Conservation (phyloP, 2,329 filamentous ascomycete genomes). For the Zopfia rhizophila region DNA sequence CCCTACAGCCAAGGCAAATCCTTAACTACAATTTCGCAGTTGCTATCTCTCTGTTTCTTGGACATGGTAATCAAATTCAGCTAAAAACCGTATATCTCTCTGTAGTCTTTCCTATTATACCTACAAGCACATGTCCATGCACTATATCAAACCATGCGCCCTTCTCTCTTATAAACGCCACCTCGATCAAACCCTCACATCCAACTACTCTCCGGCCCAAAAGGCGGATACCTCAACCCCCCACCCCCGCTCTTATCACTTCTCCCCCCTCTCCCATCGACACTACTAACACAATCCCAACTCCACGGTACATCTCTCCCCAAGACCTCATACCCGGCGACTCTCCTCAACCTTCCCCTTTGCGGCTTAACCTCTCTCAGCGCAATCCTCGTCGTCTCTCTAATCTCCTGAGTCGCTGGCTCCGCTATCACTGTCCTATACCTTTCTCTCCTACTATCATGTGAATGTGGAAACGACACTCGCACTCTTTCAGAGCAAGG, state of each 20-base stretch:
- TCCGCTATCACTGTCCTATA: too few species aligned
- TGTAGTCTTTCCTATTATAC: too few species aligned
- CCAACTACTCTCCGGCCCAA: conserved; percentile 10
- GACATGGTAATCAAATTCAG: too few species aligned
- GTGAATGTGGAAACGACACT: neutral
- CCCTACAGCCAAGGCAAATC: too few species aligned
- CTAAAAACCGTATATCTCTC: too few species aligned
- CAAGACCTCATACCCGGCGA: conserved; percentile 45
- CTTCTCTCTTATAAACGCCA: neutral
- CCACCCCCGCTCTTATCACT: too few species aligned
- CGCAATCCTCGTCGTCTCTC: conserved; percentile 38
- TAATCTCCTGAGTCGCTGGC: conserved; percentile 26
- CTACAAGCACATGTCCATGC: conserved; percentile 1
- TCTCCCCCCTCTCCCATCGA: too few species aligned
- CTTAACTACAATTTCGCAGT: too few species aligned
- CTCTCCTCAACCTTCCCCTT: conserved; percentile 31
- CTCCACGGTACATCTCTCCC: conserved; percentile 43
- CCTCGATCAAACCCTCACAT: conserved; percentile 7
- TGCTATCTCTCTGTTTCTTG: too few species aligned
- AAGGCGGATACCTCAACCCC: conserved; percentile 11
- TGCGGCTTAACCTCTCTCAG: conserved; percentile 30
- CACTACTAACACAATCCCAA: conserved; percentile 48
- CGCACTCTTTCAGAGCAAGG: neutral
- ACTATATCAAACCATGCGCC: neutral
- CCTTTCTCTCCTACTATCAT: neutral